Conservation (phyloP, 768 basidiomycete genomes). For the Chalciporus sphaerocephalus region DNA sequence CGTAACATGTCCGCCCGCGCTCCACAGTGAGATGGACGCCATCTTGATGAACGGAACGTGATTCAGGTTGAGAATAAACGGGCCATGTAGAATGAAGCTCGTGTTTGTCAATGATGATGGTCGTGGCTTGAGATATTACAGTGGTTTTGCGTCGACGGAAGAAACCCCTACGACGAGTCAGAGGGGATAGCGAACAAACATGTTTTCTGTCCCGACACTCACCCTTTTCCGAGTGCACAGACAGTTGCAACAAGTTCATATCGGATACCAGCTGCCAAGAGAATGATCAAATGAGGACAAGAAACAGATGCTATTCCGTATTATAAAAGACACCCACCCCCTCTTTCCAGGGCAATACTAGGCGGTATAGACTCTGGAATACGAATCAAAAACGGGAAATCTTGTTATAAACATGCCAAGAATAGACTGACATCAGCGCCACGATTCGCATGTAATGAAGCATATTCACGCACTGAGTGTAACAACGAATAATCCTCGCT, state of each 20-base stretch:
- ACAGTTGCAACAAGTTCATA: constrained; percentile 89
- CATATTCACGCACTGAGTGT: constrained; percentile 48
- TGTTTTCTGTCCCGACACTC: constrained; percentile 17
- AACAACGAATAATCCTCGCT: constrained; percentile 69
- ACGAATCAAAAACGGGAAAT: constrained; percentile 85
- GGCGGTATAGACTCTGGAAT: constrained; percentile 92
- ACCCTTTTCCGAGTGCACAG: constrained; percentile 85
- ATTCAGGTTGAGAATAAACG: constrained; percentile 75
- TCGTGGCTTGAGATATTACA: constrained; percentile 60
- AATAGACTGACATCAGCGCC: constrained; percentile 2
- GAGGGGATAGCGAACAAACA: not conserved
- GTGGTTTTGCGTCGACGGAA: constrained; percentile 75
- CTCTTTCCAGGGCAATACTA: constrained; percentile 72
- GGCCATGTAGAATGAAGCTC: constrained; percentile 94
- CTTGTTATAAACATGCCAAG: constrained; percentile 49
- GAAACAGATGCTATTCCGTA: not conserved
- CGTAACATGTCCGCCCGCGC: constrained; percentile 74
- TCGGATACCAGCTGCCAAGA: constrained; percentile 64
- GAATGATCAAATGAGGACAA: not conserved
- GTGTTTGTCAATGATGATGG: constrained; percentile 87
- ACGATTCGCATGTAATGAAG: not conserved
- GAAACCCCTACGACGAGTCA: constrained; percentile 47
- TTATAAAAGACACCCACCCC: constrained; percentile 41
- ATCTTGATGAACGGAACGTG: constrained; percentile 59
- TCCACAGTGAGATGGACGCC: constrained; percentile 73